Evolutionary conservation across 2,329 filamentous ascomycete genomes (phyloP), one percentile per base, ranked within the genome.

Genomic region (Amauroascus verrucosus): DNA sequence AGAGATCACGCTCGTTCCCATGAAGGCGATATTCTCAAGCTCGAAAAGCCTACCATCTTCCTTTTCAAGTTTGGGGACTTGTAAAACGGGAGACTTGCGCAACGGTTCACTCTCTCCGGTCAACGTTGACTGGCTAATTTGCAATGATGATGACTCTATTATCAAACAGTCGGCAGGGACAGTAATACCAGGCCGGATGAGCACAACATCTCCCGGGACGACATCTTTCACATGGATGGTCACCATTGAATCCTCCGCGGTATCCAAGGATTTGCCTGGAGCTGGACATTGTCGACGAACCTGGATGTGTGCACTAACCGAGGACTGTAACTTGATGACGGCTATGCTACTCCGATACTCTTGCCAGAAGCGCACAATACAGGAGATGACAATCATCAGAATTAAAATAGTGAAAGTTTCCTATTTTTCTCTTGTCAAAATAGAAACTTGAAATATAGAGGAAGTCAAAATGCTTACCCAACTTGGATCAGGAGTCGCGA

Each of bases 151-250:
- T 6, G 45, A 24, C 30, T 47, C 24, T 2, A 47, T 11, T 30
- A 47, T 35, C 26, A 47, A 35, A 22, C 45, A 47, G 26, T 47
- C 45, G 2, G 45, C 45, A 33, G 45, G 45, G n/a, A 47, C 45
- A 47, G 30, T 30, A 20, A 47, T 11, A 7, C 45, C 45, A 6
- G 45, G 45, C 13, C 20, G 45, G 16, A 47, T 47, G 16, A 47
- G 9, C 8, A 47, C 45, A 18, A 47, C 22, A 18, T 47, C 45
- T 18, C 45, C 45, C 11, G 45, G 45, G 3, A 47, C 45, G 11
- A 47, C 11, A 32, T 47, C 16, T 13, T 47, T 47, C 3, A 33
- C 45, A 18, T 47, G 45, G 13, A 33, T 33, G 4, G 14, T 47
- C 6, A 14, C n/a, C n/a, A 4, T 28, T 20, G 44, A 28, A 32